Conservation (phyloP, 345 rosid species). For the Salix brachista region DNA sequence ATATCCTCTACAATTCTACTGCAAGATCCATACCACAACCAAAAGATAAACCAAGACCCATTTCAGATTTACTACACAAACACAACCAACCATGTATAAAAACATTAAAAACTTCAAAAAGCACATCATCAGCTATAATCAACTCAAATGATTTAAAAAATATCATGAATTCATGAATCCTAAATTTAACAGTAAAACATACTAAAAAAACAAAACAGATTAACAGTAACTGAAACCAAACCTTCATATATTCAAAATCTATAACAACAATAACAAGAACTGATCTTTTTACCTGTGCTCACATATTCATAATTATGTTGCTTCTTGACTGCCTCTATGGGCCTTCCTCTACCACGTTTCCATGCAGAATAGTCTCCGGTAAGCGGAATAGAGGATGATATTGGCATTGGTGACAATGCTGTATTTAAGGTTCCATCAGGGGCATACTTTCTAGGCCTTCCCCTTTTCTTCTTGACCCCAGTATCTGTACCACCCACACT, state of each 20-base stretch:
- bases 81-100: not conserved
- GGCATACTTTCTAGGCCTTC: slow-evolving; percentile 79
- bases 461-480: slow-evolving; percentile 76
- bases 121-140: not conserved
- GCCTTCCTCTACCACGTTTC: slow-evolving; percentile 58
- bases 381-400: slow-evolving; percentile 78
- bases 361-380: slow-evolving; percentile 46
- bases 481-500: slow-evolving; percentile 26
- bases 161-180: slow-evolving; percentile 19
- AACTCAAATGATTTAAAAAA: not conserved
- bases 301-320: slow-evolving; percentile 49
- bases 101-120: not conserved
- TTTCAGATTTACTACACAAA: slow-evolving; percentile 11
- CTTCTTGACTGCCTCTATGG: slow-evolving; percentile 45
- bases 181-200: slow-evolving; percentile 31
- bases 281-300: slow-evolving; percentile 45
- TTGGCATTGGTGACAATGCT: slow-evolving; percentile 84
- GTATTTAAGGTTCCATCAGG: slow-evolving; percentile 54
- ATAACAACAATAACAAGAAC: not conserved
- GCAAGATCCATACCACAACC: slow-evolving; percentile 10
- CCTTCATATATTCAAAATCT: not conserved
- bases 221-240: not conserved
- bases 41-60: slow-evolving; percentile 14
- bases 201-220: not conserved
- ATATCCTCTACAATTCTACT: slow-evolving; percentile 22